Evolutionary conservation across 805 yeast species (phyloP), one percentile per base, ranked within the genome.

Genomic region (Suhomyces emberorum): DNA sequence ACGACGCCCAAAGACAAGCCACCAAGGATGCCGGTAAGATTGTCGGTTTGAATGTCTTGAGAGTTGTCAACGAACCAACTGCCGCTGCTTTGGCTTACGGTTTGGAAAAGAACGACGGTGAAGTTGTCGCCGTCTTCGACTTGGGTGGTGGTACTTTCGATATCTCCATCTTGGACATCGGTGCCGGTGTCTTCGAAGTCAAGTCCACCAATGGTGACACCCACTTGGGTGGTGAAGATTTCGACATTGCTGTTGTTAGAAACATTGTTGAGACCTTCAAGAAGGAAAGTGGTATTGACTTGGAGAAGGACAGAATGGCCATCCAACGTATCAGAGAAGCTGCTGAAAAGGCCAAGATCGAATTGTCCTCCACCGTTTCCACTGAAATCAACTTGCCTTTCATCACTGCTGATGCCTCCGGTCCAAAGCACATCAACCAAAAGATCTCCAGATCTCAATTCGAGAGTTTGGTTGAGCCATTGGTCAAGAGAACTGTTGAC

Each of bases 91-190:
- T 88, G 57, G 96, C 96, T 47, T 88, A 88, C 69, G 96, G 96
- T 72, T 74, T 88, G 57, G 96, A 88, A 72, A 78, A 74, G 60
- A 84, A 81, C 57, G 79, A 75, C 51, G 75, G 81, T 58, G 82
- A 81, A 70, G 83, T 84, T 45, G 95, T 88, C 54, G 97, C 97
- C 45, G 97, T 88, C 49, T 88, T 89, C 73, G 97, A 88, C 72
- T 77, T 88, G 60, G 97, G 97, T 81, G 97, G 97, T 69, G 97
- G 97, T 81, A 88, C 97, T 57, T 88, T 88, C 65, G 97, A 88
- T 83, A 83, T 88, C 69, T 88, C 97, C 54, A 86, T 88, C 63
- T 77, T 88, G 61, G 97, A 89, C 76, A 89, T 88, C 56, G 96
- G 89, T 72, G 88, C 88, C 62, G 97, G 97, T 77, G 97, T 88